These are phyloP conservation scores for Astragalus membranaceus DNA, from an alignment of 306 rosid genomes.

Conservation along the genomic window DNA sequence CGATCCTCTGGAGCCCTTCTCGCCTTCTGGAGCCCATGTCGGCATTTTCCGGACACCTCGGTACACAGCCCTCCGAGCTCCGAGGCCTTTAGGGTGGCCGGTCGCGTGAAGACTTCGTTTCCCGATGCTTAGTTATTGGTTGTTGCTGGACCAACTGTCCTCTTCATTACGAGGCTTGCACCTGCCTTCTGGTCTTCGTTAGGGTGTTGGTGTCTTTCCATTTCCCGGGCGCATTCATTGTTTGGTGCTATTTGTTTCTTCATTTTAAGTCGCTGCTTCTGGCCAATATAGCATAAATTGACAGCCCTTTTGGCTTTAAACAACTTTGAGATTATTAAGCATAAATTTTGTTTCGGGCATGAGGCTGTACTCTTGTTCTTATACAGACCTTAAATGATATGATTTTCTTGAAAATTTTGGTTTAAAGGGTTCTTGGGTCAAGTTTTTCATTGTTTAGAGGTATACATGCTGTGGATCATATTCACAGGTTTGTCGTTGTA, in stretches of 20 bases:
- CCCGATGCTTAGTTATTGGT: too few relatives aligned
- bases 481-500: conserved; percentile 25
- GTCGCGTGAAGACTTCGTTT: too few relatives aligned
- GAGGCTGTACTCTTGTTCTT: conserved; percentile 18
- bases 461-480: conserved; percentile 23
- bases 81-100: too few relatives aligned
- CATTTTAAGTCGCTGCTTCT: conserved; percentile 13
- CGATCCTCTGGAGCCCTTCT: too few relatives aligned
- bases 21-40: too few relatives aligned
- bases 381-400: conserved; percentile 20
- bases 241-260: conserved; percentile 22
- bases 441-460: conserved; percentile 4
- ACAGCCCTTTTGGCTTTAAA: conserved; percentile 27
- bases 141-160: too few relatives aligned
- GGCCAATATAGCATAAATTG: conserved; percentile 22
- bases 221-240: too few relatives aligned
- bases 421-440: conserved; percentile 6
- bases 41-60: too few relatives aligned
- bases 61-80: too few relatives aligned
- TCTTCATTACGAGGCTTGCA: too few relatives aligned
- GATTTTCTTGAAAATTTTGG: conserved; percentile 24
- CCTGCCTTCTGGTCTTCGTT: too few relatives aligned
- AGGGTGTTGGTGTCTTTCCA: too few relatives aligned
- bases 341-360: neutral
- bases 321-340: conserved; percentile 10